A percentile compares a stretch with the other conserved stretches of the same genome.
These are phyloP conservation scores for Arthrocladium fulminans DNA, from an alignment of 2,329 filamentous ascomycete species.

Conservation along the genomic window DNA sequence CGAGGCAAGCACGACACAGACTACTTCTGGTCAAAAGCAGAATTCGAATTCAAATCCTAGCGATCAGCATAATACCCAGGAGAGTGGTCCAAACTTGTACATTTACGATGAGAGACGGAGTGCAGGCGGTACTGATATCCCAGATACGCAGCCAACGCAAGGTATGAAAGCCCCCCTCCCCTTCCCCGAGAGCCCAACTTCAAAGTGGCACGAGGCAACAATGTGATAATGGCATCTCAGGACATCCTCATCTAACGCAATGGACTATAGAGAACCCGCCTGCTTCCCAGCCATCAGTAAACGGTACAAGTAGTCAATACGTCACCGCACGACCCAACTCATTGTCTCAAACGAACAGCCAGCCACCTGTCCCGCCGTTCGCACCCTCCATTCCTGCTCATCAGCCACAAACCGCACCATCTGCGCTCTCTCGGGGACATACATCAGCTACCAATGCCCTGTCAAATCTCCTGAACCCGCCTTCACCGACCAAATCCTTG, in stretches of 20 bases:
- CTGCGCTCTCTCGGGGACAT: not conserved
- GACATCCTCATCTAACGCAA: not conserved
- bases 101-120: slow-evolving; percentile 41
- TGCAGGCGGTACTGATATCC: slow-evolving; percentile 50
- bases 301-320: not conserved
- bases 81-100: slow-evolving; percentile 49
- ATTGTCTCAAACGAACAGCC: not conserved
- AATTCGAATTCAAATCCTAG: slow-evolving; percentile 60
- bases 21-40: slow-evolving; percentile 73
- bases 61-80: slow-evolving; percentile 50
- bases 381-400: not conserved
- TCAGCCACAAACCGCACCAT: not conserved
- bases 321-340: not conserved
- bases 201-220: not conserved
- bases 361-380: not conserved
- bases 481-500: slow-evolving; percentile 8
- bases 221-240: not conserved
- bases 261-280: not conserved
- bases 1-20: slow-evolving; percentile 80
- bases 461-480: slow-evolving; percentile 20
- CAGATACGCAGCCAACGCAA: slow-evolving; percentile 52
- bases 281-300: not conserved
- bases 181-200: not conserved
- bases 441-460: slow-evolving; percentile 11
- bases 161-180: not conserved